phyloP scores from a whole-genome alignment of 805 yeast genomes.

The Schwanniomyces vanrijiae region DNA sequence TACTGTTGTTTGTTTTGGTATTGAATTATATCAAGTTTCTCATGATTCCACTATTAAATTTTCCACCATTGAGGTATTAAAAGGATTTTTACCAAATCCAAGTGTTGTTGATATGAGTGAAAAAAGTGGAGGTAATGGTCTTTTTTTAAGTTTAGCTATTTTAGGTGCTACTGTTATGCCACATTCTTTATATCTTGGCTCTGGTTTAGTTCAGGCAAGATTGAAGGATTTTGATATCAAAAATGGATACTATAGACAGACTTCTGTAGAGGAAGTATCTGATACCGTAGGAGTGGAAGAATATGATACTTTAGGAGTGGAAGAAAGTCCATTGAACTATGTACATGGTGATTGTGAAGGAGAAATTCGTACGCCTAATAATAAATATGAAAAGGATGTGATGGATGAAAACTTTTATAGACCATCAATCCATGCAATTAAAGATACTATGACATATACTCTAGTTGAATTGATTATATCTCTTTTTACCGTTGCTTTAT shows the following conservation, averaged over 20 bases:
- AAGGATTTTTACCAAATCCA: slow-evolving; percentile 70
- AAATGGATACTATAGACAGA: slow-evolving; percentile 54
- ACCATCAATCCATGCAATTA: slow-evolving; percentile 80
- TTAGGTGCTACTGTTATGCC: slow-evolving; percentile 97
- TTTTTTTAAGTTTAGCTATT: slow-evolving; percentile 77
- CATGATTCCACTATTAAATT: slow-evolving; percentile 52
- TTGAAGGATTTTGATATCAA: slow-evolving; percentile 69
- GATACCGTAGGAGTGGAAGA: slow-evolving; percentile 6
- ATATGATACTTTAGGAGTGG: slow-evolving; percentile 4
- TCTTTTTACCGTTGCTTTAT: slow-evolving; percentile 83
- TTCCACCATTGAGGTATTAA: slow-evolving; percentile 50
- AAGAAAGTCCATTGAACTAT: neutral
- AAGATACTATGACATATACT: slow-evolving; percentile 75
- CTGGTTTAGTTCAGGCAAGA: slow-evolving; percentile 85
- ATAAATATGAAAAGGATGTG: slow-evolving; percentile 11
- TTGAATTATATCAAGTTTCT: slow-evolving; percentile 58
- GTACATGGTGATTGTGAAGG: slow-evolving; percentile 5
- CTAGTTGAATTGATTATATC: slow-evolving; percentile 82
- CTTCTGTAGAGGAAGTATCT: slow-evolving; percentile 1
- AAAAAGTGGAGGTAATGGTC: slow-evolving; percentile 55
- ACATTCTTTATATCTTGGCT: slow-evolving; percentile 80
- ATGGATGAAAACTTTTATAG: slow-evolving; percentile 46
- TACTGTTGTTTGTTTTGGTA: slow-evolving; percentile 73
- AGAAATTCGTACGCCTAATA: slow-evolving; percentile 6
- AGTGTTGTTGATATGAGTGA: slow-evolving; percentile 33